Conservation (phyloP, 495 filamentous ascomycete species). For the Tuber indicum region DNA sequence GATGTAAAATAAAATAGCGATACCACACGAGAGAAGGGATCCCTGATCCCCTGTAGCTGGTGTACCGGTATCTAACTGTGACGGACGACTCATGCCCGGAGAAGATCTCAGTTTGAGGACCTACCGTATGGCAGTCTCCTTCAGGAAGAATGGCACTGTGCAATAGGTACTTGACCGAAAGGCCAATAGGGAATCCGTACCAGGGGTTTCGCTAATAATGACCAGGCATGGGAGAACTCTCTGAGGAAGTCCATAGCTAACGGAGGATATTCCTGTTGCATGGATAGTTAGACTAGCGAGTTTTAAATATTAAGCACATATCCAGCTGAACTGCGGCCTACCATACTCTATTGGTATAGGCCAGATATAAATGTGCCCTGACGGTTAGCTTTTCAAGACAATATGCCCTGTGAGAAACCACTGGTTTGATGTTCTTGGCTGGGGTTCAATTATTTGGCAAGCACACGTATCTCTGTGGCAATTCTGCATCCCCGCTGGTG, state of each 20-base stretch:
- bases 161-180: not conserved
- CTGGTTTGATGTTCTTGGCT: not conserved
- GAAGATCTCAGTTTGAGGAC: not conserved
- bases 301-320: not conserved
- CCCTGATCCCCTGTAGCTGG: not conserved
- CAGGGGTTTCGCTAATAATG: not conserved
- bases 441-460: not conserved
- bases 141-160: not conserved
- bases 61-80: not conserved
- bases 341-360: not conserved
- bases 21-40: not conserved
- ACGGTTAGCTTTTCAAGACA: not conserved
- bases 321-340: not conserved
- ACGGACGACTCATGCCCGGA: not conserved
- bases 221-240: not conserved
- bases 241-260: not conserved
- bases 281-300: not conserved
- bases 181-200: not conserved
- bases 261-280: not conserved
- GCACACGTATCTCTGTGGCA: not conserved
- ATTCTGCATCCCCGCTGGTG: not conserved
- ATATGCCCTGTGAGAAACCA: not conserved
- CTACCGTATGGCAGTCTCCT: not conserved
- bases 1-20: not conserved
- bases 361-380: not conserved